Conservation (phyloP, 352 stramenopile genomes). For the Phytophthora rubi region DNA sequence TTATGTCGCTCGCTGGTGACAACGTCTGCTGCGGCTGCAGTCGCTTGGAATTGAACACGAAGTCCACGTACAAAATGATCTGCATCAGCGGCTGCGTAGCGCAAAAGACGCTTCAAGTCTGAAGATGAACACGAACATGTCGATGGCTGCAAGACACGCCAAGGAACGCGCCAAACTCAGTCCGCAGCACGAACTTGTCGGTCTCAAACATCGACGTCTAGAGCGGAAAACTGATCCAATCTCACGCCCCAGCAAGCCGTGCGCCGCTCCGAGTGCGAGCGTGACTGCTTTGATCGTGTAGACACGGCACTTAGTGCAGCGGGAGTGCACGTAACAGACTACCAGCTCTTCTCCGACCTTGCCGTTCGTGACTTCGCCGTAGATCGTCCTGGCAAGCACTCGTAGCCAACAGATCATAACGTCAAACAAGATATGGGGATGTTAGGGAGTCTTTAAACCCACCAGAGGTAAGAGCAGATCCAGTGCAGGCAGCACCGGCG, state of each 20-base stretch:
- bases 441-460: background rate
- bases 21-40: slow-evolving; percentile 4
- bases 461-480: slow-evolving; percentile 33
- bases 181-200: slow-evolving; percentile 31
- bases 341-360: slow-evolving; percentile 36
- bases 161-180: slow-evolving; percentile 41
- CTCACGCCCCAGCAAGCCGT: slow-evolving; percentile 38
- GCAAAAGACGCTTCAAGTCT: slow-evolving; percentile 39
- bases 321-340: slow-evolving; percentile 33
- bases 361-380: slow-evolving; percentile 42
- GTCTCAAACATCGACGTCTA: slow-evolving; percentile 43
- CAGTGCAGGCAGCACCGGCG: slow-evolving; percentile 29
- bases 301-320: slow-evolving; percentile 19
- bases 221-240: slow-evolving; percentile 41
- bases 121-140: slow-evolving; percentile 43
- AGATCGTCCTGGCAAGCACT: slow-evolving; percentile 36
- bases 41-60: slow-evolving; percentile 37
- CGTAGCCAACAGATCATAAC: background rate
- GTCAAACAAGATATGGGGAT: background rate
- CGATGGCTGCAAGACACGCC: slow-evolving; percentile 23
- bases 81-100: slow-evolving; percentile 39
- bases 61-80: slow-evolving; percentile 40
- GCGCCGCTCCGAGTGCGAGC: slow-evolving; percentile 33
- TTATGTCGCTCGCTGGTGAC: background rate
- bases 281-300: slow-evolving; percentile 31